These are phyloP conservation scores for Lichtheimia ornata DNA, from an alignment of 371 early-diverging fungal genomes.

Conservation along the genomic window DNA sequence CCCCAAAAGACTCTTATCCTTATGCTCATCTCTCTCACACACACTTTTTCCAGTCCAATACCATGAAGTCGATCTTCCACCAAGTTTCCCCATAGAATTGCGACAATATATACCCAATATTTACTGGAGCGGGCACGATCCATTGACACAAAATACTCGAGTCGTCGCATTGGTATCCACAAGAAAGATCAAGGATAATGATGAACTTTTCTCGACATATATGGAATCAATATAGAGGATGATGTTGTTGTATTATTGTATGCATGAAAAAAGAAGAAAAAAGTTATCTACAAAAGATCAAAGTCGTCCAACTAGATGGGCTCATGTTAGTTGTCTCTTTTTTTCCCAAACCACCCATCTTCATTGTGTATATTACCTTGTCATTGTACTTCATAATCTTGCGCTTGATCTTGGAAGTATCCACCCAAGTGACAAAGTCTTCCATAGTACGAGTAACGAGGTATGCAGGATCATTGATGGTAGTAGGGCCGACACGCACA, in stretches of 20 bases:
- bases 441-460: constrained; percentile 91
- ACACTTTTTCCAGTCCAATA: constrained; percentile 43
- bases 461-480: constrained; percentile 91
- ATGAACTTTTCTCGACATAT: constrained; percentile 60
- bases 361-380: constrained; percentile 60
- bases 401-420: constrained; percentile 96
- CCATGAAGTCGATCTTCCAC: constrained; percentile 54
- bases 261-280: background rate
- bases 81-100: constrained; percentile 38
- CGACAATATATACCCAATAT: constrained; percentile 57
- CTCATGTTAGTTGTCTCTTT: background rate
- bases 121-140: constrained; percentile 24
- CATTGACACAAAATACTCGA: constrained; percentile 13
- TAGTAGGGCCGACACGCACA: constrained; percentile 93
- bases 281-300: constrained; percentile 57
- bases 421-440: constrained; percentile 99
- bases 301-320: constrained; percentile 63
- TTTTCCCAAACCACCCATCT: background rate
- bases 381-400: constrained; percentile 98
- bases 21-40: background rate
- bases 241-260: background rate
- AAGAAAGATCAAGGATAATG: constrained; percentile 32
- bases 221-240: constrained; percentile 35
- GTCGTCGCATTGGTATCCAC: constrained; percentile 49
- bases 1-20: too few species aligned